Percentiles rank a stretch among this genome's conserved stretches.
Evolutionary conservation across 2,329 filamentous ascomycete species (phyloP).

Genomic region (Cercospora sp.): DNA sequence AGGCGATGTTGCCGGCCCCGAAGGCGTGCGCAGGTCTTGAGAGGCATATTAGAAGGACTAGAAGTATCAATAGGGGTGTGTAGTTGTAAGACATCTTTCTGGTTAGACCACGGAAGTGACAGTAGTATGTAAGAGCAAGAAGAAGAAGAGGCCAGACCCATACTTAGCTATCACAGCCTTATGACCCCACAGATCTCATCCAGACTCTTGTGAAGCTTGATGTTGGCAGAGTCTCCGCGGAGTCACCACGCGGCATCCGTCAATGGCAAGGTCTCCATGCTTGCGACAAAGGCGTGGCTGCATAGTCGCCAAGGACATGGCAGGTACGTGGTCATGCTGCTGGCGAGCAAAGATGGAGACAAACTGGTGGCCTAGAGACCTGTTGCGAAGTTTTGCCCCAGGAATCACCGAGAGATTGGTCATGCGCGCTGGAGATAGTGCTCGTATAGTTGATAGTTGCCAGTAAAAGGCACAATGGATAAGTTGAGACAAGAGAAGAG

Average conservation of each 20-base stretch:
- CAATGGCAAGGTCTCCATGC: constrained; percentile 3
- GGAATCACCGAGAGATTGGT: not conserved
- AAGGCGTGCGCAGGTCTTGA: constrained; percentile 40
- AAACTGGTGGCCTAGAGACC: not conserved
- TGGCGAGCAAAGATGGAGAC: not conserved
- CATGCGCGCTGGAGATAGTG: not conserved
- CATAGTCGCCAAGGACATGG: not conserved
- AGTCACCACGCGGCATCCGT: not conserved
- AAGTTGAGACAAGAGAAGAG: not conserved
- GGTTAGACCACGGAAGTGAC: not conserved
- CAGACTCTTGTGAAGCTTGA: not conserved
- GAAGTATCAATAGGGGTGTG: constrained; percentile 20
- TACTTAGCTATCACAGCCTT: not conserved
- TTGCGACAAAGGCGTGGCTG: not conserved
- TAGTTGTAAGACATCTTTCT: not conserved
- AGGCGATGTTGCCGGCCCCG: constrained; percentile 76
- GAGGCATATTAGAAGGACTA: constrained; percentile 27
- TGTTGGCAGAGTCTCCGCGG: not conserved
- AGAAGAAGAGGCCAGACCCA: not conserved
- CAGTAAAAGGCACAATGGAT: not conserved
- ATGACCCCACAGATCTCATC: not conserved
- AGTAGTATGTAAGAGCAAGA: not conserved
- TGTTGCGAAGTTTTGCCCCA: not conserved
- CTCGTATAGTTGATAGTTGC: not conserved
- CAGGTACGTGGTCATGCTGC: not conserved